These are phyloP conservation scores for Aspergillus costaricaensis DNA, from an alignment of 2,329 filamentous ascomycete species.

Conservation along the genomic window DNA sequence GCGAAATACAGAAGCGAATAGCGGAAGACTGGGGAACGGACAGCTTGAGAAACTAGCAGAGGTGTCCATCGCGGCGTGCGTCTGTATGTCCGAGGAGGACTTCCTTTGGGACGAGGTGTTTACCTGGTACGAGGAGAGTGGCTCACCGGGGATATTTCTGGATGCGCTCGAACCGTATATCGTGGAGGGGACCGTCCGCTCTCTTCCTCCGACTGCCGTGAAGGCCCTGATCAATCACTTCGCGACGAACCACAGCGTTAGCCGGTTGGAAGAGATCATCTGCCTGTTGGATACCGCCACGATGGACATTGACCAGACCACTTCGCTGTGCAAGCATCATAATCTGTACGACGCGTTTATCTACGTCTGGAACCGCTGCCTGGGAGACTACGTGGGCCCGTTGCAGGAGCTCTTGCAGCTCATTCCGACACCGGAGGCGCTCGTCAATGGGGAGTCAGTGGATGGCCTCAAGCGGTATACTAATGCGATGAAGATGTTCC, in stretches of 20 bases:
- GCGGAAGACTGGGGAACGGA: constrained; percentile 55
- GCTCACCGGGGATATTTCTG: constrained; percentile 73
- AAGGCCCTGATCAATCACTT: constrained; percentile 85
- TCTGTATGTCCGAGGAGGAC: constrained; percentile 73
- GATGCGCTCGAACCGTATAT: constrained; percentile 88
- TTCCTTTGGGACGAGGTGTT: constrained; percentile 92
- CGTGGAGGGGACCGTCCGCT: constrained; percentile 71
- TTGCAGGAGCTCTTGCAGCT: constrained; percentile 74
- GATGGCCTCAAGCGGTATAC: constrained; percentile 58
- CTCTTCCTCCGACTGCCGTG: constrained; percentile 77
- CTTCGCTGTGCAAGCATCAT: constrained; percentile 85
- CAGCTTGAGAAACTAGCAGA: constrained; percentile 77
- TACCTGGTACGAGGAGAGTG: constrained; percentile 81
- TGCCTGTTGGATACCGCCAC: constrained; percentile 88
- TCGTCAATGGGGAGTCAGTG: constrained; percentile 50
- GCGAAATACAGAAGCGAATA: constrained; percentile 54
- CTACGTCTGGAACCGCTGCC: constrained; percentile 93
- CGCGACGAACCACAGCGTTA: constrained; percentile 71
- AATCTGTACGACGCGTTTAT: constrained; percentile 92
- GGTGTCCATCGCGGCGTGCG: constrained; percentile 80
- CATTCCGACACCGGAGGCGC: constrained; percentile 26
- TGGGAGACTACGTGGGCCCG: constrained; percentile 87
- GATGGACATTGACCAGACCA: constrained; percentile 92
- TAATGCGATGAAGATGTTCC: constrained; percentile 86
- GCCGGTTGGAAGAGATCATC: constrained; percentile 86